These are phyloP conservation scores for Lomentospora prolificans DNA, from an alignment of 2,329 filamentous ascomycete species.

Conservation along the genomic window DNA sequence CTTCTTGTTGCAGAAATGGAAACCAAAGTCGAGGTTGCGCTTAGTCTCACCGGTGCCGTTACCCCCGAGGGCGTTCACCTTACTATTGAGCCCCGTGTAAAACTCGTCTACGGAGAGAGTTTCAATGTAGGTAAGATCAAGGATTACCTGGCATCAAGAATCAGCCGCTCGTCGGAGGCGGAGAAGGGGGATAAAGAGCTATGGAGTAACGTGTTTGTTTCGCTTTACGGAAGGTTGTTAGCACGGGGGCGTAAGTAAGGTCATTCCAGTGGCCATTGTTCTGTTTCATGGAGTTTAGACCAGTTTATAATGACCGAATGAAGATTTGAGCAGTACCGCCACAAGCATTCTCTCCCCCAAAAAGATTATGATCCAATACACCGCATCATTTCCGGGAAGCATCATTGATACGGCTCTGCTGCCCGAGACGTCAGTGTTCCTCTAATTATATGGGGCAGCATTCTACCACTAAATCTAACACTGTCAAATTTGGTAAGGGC, in stretches of 20 bases:
- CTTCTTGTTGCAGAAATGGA: constrained; percentile 54
- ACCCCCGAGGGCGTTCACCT: constrained; percentile 43
- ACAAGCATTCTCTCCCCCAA: too few species aligned
- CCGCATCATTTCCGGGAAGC: too few species aligned
- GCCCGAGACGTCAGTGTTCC: too few species aligned
- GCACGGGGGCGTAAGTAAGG: constrained; percentile 42
- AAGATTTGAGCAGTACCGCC: too few species aligned
- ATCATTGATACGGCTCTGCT: too few species aligned
- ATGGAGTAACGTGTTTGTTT: constrained; percentile 47
- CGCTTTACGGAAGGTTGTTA: constrained; percentile 45
- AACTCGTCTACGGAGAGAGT: constrained; percentile 66
- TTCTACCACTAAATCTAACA: too few species aligned
- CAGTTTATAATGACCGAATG: too few species aligned
- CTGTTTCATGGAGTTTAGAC: too few species aligned
- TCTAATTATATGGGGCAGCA: too few species aligned
- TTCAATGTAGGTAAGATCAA: constrained; percentile 67
- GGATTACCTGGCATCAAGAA: constrained; percentile 54
- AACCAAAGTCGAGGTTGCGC: constrained; percentile 57
- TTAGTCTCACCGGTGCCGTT: constrained; percentile 42
- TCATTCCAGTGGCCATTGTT: not conserved
- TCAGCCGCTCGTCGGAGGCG: constrained; percentile 29
- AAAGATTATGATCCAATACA: too few species aligned
- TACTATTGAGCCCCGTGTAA: constrained; percentile 41
- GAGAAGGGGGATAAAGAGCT: constrained; percentile 23
- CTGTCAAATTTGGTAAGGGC: too few species aligned